Conservation (phyloP, 2,329 filamentous ascomycete species). For the Pseudogymnoascus sp. region DNA sequence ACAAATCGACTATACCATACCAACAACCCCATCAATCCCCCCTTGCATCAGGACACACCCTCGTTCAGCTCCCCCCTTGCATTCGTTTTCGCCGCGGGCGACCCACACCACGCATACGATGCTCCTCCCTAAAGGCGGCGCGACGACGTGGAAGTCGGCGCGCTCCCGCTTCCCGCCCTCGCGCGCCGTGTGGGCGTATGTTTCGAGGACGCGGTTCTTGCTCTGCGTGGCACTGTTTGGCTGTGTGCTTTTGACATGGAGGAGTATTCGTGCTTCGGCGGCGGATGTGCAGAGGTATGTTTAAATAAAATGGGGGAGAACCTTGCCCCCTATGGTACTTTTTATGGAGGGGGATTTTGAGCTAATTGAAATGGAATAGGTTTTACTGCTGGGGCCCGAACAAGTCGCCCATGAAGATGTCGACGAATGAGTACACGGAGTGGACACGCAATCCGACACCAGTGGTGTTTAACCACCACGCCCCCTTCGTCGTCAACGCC, state of each 20-base stretch:
- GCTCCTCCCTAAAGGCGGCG: constrained; percentile 81
- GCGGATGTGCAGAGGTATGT: constrained; percentile 81
- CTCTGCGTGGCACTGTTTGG: constrained; percentile 63
- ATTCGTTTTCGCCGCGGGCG: background rate
- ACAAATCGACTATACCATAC: too few species aligned
- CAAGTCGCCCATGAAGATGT: constrained; percentile 95
- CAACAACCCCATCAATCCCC: background rate
- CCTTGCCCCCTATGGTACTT: constrained; percentile 9
- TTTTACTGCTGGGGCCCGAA: constrained; percentile 96
- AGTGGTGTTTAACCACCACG: constrained; percentile 93
- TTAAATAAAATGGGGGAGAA: background rate
- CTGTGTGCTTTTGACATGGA: constrained; percentile 76
- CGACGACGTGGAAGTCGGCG: constrained; percentile 82
- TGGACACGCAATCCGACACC: constrained; percentile 90
- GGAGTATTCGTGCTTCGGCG: constrained; percentile 70
- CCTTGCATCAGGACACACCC: background rate
- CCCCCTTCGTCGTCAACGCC: constrained; percentile 75
- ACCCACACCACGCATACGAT: constrained; percentile 44
- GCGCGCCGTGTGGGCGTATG: constrained; percentile 59
- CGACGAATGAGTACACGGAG: constrained; percentile 77
- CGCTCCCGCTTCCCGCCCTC: constrained; percentile 70
- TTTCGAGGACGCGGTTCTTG: constrained; percentile 73
- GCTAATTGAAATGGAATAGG: constrained; percentile 40
- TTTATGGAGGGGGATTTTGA: constrained; percentile 4
- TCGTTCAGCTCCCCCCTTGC: background rate